phyloP scores from a whole-genome alignment of 495 filamentous ascomycete genomes.

The Pseudomonodictys pantanalensis region DNA sequence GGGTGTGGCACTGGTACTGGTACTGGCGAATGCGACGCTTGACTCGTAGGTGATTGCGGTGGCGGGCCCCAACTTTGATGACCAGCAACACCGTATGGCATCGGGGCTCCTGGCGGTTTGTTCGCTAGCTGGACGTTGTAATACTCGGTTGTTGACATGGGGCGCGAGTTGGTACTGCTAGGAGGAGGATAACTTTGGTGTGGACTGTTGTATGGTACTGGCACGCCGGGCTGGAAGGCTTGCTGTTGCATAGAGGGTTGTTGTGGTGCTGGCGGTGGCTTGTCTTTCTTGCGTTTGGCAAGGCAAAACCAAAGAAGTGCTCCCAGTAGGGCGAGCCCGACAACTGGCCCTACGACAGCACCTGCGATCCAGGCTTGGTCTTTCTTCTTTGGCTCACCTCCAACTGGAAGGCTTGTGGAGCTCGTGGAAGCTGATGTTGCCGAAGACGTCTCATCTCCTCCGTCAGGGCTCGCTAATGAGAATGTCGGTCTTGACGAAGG shows the following conservation, averaged over 20 bases:
- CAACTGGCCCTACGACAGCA: constrained; percentile 16
- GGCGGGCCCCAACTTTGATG: background rate
- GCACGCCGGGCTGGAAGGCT: background rate
- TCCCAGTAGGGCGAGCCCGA: constrained; percentile 7
- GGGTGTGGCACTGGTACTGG: no score
- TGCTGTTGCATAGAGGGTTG: background rate
- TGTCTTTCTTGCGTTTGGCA: constrained; percentile 4
- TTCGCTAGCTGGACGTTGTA: background rate
- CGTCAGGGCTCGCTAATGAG: no score
- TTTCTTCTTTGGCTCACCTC: background rate
- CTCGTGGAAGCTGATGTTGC: background rate
- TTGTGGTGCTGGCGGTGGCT: background rate
- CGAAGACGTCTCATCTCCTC: background rate
- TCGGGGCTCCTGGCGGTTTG: background rate
- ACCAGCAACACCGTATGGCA: constrained; percentile 4
- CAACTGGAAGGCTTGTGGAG: background rate
- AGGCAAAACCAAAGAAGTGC: constrained; percentile 6
- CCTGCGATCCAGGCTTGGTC: constrained; percentile 25
- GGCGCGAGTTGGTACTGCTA: no score
- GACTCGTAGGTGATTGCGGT: background rate
- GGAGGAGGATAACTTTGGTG: no score
- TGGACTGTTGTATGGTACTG: no score
- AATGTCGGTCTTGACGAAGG: no score
- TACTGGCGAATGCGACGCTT: background rate
- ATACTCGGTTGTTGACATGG: background rate